Conservation (phyloP, 148 eudicot species). For the Agrostemma githago region DNA sequence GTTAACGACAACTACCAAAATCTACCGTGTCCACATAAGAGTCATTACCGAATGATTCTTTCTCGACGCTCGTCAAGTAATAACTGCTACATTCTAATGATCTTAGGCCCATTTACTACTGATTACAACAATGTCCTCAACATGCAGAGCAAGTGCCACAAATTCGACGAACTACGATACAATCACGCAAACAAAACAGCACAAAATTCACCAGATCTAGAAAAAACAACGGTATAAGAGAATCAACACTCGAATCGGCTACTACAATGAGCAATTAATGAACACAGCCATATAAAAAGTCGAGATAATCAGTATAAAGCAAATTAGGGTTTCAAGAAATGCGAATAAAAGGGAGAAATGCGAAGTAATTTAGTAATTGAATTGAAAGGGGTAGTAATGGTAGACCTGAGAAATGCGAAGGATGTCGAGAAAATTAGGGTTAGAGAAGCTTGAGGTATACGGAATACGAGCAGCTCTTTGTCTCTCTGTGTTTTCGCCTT, state of each 20-base stretch:
- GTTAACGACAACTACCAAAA: neutral
- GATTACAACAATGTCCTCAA: neutral
- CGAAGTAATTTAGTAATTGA: neutral
- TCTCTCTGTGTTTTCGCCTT: neutral
- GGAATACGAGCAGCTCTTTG: neutral
- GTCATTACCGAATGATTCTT: too few relatives aligned
- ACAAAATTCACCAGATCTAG: neutral
- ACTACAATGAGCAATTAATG: neutral
- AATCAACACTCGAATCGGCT: neutral
- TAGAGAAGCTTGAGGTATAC: neutral
- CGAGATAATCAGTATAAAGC: neutral
- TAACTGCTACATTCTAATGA: neutral
- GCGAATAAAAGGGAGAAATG: neutral
- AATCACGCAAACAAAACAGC: neutral
- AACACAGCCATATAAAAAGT: neutral
- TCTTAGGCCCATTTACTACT: neutral
- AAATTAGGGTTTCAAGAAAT: neutral
- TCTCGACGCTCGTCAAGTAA: neutral
- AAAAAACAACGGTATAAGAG: neutral
- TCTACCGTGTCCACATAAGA: too few relatives aligned
- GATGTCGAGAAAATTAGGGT: neutral
- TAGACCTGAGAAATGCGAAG: neutral
- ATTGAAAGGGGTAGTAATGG: neutral
- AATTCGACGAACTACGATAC: neutral
- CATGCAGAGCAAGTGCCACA: neutral